Percentiles rank a stretch among this genome's conserved stretches.
Evolutionary conservation across 352 stramenopile species (phyloP).

Genomic region (Hyphochytrium catenoides): DNA sequence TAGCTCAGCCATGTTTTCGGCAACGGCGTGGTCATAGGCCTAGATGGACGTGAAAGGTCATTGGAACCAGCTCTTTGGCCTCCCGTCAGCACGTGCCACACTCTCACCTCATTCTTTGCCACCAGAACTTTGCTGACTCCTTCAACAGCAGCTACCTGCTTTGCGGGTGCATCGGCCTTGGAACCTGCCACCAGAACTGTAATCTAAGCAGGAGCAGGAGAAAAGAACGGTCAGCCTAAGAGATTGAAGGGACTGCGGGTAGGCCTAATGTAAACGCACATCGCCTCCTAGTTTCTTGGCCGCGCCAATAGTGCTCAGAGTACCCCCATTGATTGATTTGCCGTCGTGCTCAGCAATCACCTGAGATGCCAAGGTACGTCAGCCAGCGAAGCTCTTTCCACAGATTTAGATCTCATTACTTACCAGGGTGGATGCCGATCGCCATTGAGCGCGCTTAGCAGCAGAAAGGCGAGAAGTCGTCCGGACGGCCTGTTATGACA

Average conservation of each 20-base stretch:
- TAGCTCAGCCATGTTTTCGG: conserved; percentile 56
- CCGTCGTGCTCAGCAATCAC: conserved; percentile 64
- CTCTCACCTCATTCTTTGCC: conserved; percentile 27
- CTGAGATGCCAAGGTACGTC: too few species aligned
- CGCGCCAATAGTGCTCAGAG: conserved; percentile 59
- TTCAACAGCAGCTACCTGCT: conserved; percentile 37
- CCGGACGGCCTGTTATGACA: too few species aligned
- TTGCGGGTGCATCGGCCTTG: conserved; percentile 20
- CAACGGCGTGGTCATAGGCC: conserved; percentile 58
- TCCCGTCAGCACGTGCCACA: conserved; percentile 4
- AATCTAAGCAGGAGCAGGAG: conserved; percentile 9
- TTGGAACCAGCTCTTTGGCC: conserved; percentile 10
- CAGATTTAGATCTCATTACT: too few species aligned
- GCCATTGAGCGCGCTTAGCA: too few species aligned
- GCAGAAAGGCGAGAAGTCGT: too few species aligned
- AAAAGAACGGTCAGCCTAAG: conserved; percentile 2
- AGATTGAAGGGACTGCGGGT: conserved; percentile 4
- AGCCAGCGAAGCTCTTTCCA: too few species aligned
- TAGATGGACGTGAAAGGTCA: conserved; percentile 1
- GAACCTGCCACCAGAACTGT: conserved; percentile 42
- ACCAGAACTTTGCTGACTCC: conserved; percentile 56
- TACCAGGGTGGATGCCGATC: too few species aligned
- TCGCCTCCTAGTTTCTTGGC: conserved; percentile 49
- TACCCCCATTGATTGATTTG: conserved; percentile 29
- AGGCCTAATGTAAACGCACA: conserved; percentile 10